Evolutionary conservation across 352 stramenopile genomes (phyloP).

Genomic region (Phytopythium delawarense): DNA sequence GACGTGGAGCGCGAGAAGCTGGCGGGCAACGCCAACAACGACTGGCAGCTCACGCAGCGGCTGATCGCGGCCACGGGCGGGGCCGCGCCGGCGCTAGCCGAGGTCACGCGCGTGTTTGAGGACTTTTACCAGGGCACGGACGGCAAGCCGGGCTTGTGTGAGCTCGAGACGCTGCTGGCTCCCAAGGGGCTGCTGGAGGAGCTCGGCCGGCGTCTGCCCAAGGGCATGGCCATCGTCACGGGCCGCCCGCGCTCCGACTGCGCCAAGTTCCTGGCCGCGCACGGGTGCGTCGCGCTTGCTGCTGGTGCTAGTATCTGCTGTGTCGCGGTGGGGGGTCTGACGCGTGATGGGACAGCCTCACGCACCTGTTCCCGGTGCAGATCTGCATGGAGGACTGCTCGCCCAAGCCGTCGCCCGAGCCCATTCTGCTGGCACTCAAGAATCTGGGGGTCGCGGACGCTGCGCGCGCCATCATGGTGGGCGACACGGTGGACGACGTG

Average conservation of each 20-base stretch:
- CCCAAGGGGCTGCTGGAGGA: conserved; percentile 80
- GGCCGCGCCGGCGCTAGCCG: conserved; percentile 66
- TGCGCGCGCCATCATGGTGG: conserved; percentile 87
- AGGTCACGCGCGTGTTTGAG: conserved; percentile 94
- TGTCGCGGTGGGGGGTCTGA: not conserved
- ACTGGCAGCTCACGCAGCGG: conserved; percentile 94
- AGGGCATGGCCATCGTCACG: conserved; percentile 91
- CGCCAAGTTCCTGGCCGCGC: conserved; percentile 88
- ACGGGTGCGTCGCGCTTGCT: conserved; percentile 34
- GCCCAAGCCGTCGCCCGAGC: conserved; percentile 92
- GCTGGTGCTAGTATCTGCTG: not conserved
- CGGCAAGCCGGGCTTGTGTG: conserved; percentile 69
- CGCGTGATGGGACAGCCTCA: conserved; percentile 34
- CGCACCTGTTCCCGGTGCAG: conserved; percentile 84
- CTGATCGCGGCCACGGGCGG: conserved; percentile 52
- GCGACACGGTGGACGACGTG: conserved; percentile 97
- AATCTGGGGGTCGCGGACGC: conserved; percentile 69
- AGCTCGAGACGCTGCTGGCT: conserved; percentile 91
- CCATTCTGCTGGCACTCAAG: conserved; percentile 82
- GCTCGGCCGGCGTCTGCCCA: conserved; percentile 68
- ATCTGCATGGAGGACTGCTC: conserved; percentile 96
- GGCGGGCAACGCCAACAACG: conserved; percentile 95
- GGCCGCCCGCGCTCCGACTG: conserved; percentile 93
- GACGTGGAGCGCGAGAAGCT: conserved; percentile 91
- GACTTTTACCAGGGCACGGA: conserved; percentile 91